Evolutionary conservation across 345 rosid genomes (phyloP).

Genomic region (Eucalyptus curtisii): DNA sequence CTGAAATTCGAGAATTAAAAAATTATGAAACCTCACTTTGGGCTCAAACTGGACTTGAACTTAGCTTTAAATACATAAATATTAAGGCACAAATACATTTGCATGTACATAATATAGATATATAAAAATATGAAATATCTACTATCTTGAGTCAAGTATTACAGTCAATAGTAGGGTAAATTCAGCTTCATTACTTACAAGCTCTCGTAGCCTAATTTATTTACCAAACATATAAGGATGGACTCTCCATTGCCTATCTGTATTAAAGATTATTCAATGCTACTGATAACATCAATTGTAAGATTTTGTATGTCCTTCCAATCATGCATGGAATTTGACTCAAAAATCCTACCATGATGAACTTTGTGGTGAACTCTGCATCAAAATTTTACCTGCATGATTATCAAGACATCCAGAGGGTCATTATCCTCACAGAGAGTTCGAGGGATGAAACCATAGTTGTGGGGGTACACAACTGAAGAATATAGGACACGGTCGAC

Average conservation of each 20-base stretch:
- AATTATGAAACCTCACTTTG: background rate
- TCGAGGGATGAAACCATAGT: constrained; percentile 97
- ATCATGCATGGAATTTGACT: background rate
- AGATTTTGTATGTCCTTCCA: background rate
- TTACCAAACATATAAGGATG: background rate
- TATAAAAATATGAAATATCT: background rate
- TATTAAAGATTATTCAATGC: background rate
- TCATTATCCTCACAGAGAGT: constrained; percentile 96
- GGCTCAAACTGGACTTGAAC: background rate
- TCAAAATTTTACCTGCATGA: constrained; percentile 73
- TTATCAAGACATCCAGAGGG: constrained; percentile 91
- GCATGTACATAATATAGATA: background rate
- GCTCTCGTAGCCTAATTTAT: background rate
- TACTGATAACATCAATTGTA: background rate
- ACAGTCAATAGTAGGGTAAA: background rate
- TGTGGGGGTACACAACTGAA: constrained; percentile 97
- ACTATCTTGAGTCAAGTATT: background rate
- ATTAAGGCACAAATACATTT: background rate
- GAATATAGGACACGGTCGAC: constrained; percentile 93
- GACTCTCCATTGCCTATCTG: background rate
- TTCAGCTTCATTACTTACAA: background rate
- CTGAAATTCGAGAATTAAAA: background rate
- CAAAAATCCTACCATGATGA: background rate
- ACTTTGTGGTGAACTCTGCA: background rate
- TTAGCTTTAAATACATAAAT: background rate